These are phyloP conservation scores for Austropuccinia psidii DNA, from an alignment of 1,284 basidiomycete genomes.

Conservation along the genomic window DNA sequence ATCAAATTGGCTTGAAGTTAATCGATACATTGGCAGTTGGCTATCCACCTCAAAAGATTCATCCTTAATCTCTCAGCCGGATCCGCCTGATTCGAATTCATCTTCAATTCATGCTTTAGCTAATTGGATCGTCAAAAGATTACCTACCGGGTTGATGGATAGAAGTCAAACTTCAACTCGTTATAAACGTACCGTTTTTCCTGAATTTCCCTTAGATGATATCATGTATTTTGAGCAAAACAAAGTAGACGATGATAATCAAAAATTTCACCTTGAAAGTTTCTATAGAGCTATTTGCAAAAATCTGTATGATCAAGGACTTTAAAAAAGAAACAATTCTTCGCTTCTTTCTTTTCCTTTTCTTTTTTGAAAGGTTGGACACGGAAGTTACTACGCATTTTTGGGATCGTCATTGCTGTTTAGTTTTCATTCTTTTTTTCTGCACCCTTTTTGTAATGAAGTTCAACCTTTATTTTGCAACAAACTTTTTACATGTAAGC, in stretches of 20 bases:
- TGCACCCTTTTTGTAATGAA: too few species aligned
- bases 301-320: slow-evolving; percentile 32
- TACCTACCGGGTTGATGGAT: neutral
- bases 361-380: neutral
- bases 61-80: neutral
- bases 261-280: neutral
- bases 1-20: slow-evolving; percentile 23
- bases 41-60: neutral
- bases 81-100: neutral
- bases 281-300: slow-evolving; percentile 21
- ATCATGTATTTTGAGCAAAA: neutral
- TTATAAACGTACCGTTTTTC: slow-evolving; percentile 7
- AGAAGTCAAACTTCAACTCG: neutral
- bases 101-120: neutral
- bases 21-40: slow-evolving; percentile 27
- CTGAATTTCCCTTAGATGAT: slow-evolving; percentile 25
- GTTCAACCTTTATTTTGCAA: too few species aligned
- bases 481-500: too few species aligned
- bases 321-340: slow-evolving; percentile 23
- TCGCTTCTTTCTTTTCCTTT: neutral
- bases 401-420: too few species aligned
- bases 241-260: neutral
- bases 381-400: too few species aligned
- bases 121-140: slow-evolving; percentile 23
- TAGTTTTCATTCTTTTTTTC: too few species aligned